phyloP scores from a whole-genome alignment of 139 green algal genomes.

The Micractinium sp. region DNA sequence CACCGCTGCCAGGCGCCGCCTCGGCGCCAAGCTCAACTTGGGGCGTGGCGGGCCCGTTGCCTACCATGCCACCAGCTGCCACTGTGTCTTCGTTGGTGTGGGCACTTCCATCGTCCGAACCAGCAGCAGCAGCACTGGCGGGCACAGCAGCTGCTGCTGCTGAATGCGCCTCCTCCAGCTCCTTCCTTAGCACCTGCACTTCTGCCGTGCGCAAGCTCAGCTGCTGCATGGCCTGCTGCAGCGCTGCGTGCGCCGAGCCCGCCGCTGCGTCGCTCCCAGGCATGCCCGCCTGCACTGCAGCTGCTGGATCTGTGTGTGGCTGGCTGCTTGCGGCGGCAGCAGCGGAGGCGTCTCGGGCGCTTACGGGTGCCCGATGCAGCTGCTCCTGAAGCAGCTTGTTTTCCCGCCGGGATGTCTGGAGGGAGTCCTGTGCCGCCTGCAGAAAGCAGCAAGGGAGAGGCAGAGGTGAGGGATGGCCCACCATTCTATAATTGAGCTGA shows the following conservation, averaged over 20 bases:
- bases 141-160: not conserved
- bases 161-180: not conserved
- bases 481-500: not conserved
- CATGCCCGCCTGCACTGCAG: not conserved
- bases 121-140: not conserved
- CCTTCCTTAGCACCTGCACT: conserved; percentile 10
- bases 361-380: not conserved
- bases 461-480: not conserved
- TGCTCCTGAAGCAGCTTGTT: conserved; percentile 15
- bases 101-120: not conserved
- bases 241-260: not conserved
- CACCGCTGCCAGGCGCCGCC: not conserved
- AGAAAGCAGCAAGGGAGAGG: not conserved
- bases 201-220: conserved; percentile 24
- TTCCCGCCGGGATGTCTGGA: not conserved
- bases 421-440: conserved; percentile 12
- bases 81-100: no score
- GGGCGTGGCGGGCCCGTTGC: not conserved
- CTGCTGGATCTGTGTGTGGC: not conserved
- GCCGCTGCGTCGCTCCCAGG: not conserved
- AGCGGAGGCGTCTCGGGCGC: not conserved
- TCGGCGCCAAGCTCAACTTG: not conserved
- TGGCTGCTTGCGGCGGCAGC: not conserved
- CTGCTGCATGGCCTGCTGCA: conserved; percentile 30
- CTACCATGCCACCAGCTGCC: no score